Evolutionary conservation across 768 basidiomycete genomes (phyloP), one percentile per base, ranked within the genome.

Genomic region (Erythrobasidium yunnanense): DNA sequence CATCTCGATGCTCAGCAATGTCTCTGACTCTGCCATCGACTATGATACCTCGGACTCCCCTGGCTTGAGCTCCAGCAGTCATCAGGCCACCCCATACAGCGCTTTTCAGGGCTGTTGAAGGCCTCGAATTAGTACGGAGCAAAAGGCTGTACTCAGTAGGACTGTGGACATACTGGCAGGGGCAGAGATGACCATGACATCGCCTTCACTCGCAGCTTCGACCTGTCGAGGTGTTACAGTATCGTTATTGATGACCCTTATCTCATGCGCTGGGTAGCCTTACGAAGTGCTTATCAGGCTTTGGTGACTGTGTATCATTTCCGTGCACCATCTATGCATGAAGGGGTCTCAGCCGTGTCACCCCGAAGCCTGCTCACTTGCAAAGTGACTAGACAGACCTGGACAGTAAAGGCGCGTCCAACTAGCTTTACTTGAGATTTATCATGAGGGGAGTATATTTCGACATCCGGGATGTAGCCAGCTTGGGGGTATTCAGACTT

Each of bases 41-140:
- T 45, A 93, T 79, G 50, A 86, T 88, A 11, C 88, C 90, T 23
- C 78, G 78, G 13, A 84, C 84, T 20, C 81, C 81, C 30, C 33
- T 83, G 13, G 83, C 81, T 72, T 83, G 82, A 0, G 90, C 90
- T 22, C 88, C 88, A 0, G 87, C 87, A 11, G 88, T 84, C 89
- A 90, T 89, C 22, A 77, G 82, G 20, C 90, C 90, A 23, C 90
- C 90, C 90, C 90, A 93, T 4, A 90, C 87, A 2, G 89, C 65
- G 45, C 56, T 66, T 32, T 55, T 55, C 22, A 25, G 42, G 34
- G 38, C 65, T 66, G 54, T 20, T 13, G 7, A 33, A 6, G 23
- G 11, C 4, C 38, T 45, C n/a, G 32, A 15, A 46, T 17, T 5
- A 60, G 22, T 25, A 25, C 8, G 15, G n/a, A 60, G 29, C 11